Conservation (phyloP, 2,329 filamentous ascomycete genomes). For the Pseudogymnoascus sp. region DNA sequence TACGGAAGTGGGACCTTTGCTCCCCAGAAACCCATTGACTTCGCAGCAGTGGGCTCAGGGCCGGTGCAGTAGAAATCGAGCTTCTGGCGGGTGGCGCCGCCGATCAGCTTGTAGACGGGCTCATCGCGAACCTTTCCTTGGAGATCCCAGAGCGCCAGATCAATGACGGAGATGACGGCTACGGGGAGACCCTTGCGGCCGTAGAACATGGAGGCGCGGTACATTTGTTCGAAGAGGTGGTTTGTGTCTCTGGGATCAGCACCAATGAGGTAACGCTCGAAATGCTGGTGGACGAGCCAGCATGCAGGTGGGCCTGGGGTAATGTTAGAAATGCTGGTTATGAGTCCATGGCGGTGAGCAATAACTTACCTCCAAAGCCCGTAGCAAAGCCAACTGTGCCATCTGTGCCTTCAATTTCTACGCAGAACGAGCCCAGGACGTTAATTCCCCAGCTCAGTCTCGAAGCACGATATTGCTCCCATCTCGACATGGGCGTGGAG, state of each 20-base stretch:
- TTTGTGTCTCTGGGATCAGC: conserved; percentile 88
- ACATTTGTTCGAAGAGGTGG: conserved; percentile 93
- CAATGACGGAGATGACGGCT: conserved; percentile 89
- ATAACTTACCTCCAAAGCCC: conserved; percentile 65
- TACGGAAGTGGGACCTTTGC: conserved; percentile 86
- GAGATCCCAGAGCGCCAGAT: conserved; percentile 87
- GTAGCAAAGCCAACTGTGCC: conserved; percentile 92
- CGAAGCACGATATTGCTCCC: conserved; percentile 79
- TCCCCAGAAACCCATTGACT: conserved; percentile 81
- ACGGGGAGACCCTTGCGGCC: conserved; percentile 85
- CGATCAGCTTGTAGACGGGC: conserved; percentile 90
- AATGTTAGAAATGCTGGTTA: conserved; percentile 10
- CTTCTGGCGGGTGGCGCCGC: conserved; percentile 74
- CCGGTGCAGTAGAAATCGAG: conserved; percentile 94
- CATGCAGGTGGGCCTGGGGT: conserved; percentile 69
- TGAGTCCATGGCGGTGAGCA: not conserved
- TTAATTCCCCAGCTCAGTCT: conserved; percentile 95
- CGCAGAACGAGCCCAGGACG: conserved; percentile 81
- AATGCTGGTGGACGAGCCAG: conserved; percentile 90
- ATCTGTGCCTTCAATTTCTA: conserved; percentile 82
- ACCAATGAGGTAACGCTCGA: conserved; percentile 82
- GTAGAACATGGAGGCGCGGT: conserved; percentile 92
- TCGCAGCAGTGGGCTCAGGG: conserved; percentile 71
- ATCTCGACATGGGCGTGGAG: conserved; percentile 83
- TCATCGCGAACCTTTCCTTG: conserved; percentile 85